Evolutionary conservation across 192 early-diverging fungal species (phyloP).

Genomic region (Linderina pennispora): DNA sequence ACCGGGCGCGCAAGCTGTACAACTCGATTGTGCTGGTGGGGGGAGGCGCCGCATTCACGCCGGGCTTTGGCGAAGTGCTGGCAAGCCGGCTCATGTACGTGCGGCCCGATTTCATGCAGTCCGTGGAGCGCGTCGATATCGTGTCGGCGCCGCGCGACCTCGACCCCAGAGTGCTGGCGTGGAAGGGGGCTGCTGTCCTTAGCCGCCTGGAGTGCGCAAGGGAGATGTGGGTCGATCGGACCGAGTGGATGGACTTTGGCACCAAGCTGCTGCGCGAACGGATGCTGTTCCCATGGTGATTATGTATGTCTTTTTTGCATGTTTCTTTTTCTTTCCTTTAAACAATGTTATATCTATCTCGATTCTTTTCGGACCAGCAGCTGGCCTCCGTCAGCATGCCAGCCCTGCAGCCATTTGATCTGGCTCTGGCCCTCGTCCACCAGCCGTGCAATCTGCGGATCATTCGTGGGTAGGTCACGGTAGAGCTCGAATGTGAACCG

Average conservation of each 20-base stretch:
- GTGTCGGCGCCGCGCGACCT: slow-evolving; percentile 76
- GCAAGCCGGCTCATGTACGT: slow-evolving; percentile 27
- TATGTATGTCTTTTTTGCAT: background rate
- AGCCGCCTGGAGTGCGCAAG: slow-evolving; percentile 68
- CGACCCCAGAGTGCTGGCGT: slow-evolving; percentile 74
- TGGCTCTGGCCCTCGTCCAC: slow-evolving; percentile 14
- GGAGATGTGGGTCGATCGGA: slow-evolving; percentile 70
- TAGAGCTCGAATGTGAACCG: slow-evolving; percentile 43
- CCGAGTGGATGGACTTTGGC: slow-evolving; percentile 72
- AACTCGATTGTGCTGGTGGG: slow-evolving; percentile 79
- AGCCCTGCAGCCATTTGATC: slow-evolving; percentile 19
- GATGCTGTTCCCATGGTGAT: slow-evolving; percentile 59
- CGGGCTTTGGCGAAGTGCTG: slow-evolving; percentile 50
- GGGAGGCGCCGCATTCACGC: slow-evolving; percentile 65
- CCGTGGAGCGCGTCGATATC: slow-evolving; percentile 57
- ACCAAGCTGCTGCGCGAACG: slow-evolving; percentile 58
- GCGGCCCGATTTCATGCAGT: slow-evolving; percentile 20
- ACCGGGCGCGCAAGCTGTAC: slow-evolving; percentile 67
- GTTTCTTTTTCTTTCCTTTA: background rate
- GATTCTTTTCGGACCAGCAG: slow-evolving; percentile 1
- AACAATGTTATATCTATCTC: background rate
- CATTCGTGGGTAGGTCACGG: slow-evolving; percentile 10
- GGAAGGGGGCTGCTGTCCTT: slow-evolving; percentile 84
- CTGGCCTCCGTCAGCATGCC: slow-evolving; percentile 14
- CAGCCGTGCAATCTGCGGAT: slow-evolving; percentile 2